These are phyloP conservation scores for Hypoxylon lenormandii DNA, from an alignment of 495 filamentous ascomycete species.

Conservation along the genomic window DNA sequence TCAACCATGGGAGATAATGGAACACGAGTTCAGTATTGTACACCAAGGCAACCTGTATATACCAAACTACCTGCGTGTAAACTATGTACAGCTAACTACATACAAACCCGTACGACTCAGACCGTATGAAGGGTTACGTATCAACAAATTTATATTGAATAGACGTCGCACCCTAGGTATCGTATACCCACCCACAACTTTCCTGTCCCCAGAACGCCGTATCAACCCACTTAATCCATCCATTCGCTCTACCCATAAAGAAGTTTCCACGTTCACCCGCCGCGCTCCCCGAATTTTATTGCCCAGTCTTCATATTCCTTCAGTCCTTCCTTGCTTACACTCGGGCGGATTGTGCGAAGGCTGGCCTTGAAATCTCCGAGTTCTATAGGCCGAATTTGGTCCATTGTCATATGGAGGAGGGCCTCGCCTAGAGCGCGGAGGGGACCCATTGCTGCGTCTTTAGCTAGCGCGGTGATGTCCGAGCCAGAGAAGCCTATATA, in stretches of 20 bases:
- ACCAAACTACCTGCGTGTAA: conserved; percentile 41
- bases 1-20: not conserved
- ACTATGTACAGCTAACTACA: conserved; percentile 46
- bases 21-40: conserved; percentile 8
- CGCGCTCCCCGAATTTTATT: conserved; percentile 88
- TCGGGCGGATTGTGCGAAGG: conserved; percentile 85
- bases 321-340: conserved; percentile 85
- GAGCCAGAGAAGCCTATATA: conserved; percentile 89
- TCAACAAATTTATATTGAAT: conserved; percentile 33
- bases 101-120: conserved; percentile 7
- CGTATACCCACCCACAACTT: conserved; percentile 34
- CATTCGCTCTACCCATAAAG: not conserved
- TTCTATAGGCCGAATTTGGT: conserved; percentile 89
- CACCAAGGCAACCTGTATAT: conserved; percentile 40
- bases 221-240: not conserved
- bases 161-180: conserved; percentile 29
- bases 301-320: conserved; percentile 95
- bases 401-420: conserved; percentile 87
- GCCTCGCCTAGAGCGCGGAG: conserved; percentile 91
- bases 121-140: conserved; percentile 16
- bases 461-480: conserved; percentile 95
- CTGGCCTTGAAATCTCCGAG: conserved; percentile 87
- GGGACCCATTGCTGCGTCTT: conserved; percentile 98
- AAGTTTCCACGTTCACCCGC: conserved; percentile 66
- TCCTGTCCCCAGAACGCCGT: conserved; percentile 14